Conservation (phyloP, 2,329 filamentous ascomycete genomes). For the Neopestalotiopsis clavispora region DNA sequence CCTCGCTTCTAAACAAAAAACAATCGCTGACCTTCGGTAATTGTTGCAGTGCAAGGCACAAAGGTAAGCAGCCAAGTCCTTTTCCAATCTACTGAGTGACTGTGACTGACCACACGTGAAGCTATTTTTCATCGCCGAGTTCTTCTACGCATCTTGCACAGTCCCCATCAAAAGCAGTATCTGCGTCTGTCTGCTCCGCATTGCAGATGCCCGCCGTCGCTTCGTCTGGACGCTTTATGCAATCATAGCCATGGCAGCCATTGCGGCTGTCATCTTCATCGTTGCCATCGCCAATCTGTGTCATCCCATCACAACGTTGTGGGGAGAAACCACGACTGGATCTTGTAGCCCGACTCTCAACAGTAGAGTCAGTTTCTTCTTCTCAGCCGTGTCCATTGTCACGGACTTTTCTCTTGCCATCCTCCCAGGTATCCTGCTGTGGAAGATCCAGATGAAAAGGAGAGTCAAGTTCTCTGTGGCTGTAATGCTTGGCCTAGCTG, state of each 20-base stretch:
- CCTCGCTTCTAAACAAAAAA: no score
- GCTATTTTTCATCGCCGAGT: conserved; percentile 42
- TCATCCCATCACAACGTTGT: conserved; percentile 35
- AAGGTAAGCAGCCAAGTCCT: conserved; percentile 23
- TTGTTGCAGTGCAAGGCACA: conserved; percentile 22
- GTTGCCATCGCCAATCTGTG: conserved; percentile 35
- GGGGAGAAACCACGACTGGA: conserved; percentile 32
- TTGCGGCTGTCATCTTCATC: conserved; percentile 34
- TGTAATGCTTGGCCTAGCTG: conserved; percentile 47
- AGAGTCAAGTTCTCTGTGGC: conserved; percentile 50
- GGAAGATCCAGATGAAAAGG: conserved; percentile 46
- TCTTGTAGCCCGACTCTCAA: conserved; percentile 33
- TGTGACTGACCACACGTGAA: conserved; percentile 22
- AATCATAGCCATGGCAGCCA: conserved; percentile 27
- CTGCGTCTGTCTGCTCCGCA: conserved; percentile 35
- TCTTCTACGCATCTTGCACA: conserved; percentile 41
- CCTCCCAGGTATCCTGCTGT: conserved; percentile 44
- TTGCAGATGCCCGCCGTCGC: conserved; percentile 33
- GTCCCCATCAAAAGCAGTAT: conserved; percentile 35
- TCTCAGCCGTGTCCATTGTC: conserved; percentile 40
- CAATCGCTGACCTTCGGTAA: not conserved
- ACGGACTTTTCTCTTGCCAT: conserved; percentile 40
- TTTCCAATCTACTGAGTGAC: no score
- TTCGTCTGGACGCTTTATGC: conserved; percentile 33
- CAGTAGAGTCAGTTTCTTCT: conserved; percentile 38